Evolutionary conservation across 176 grass and related monocot species (phyloP).

Genomic region (Dendrocalamus sinicus): DNA sequence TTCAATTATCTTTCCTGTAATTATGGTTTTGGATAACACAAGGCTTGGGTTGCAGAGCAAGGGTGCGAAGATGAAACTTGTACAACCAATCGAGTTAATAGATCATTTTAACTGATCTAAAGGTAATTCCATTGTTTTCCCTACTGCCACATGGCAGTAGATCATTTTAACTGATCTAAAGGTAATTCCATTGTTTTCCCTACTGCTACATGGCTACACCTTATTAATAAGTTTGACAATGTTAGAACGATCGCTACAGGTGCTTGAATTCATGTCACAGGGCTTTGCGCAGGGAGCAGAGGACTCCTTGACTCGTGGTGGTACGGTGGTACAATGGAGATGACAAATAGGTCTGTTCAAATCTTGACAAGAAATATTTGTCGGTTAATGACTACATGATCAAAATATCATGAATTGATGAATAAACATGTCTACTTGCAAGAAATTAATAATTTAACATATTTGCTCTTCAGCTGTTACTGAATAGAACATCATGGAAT

Average conservation of each 20-base stretch:
- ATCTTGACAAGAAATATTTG: conserved; percentile 3
- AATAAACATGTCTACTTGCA: conserved; percentile 5
- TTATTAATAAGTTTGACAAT: background rate
- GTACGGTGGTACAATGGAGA: background rate
- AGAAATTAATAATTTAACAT: background rate
- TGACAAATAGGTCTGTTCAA: conserved; percentile 7
- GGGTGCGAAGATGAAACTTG: background rate
- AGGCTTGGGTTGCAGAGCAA: background rate
- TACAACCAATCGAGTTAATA: background rate
- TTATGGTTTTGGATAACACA: background rate
- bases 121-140: conserved; percentile 17
- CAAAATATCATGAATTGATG: conserved; percentile 1
- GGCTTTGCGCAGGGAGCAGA: conserved; percentile 10
- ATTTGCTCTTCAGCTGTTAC: background rate
- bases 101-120: background rate
- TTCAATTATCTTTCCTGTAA: background rate
- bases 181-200: conserved; percentile 4
- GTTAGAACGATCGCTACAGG: background rate
- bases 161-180: background rate
- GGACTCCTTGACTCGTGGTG: background rate
- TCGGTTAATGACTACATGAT: background rate
- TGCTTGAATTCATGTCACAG: background rate
- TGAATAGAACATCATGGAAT: background rate
- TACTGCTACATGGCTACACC: background rate
- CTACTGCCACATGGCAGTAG: background rate